Percentiles rank a stretch among this genome's conserved stretches.
phyloP scores from a whole-genome alignment of 331 rosid species.

The Malus hybrid region DNA sequence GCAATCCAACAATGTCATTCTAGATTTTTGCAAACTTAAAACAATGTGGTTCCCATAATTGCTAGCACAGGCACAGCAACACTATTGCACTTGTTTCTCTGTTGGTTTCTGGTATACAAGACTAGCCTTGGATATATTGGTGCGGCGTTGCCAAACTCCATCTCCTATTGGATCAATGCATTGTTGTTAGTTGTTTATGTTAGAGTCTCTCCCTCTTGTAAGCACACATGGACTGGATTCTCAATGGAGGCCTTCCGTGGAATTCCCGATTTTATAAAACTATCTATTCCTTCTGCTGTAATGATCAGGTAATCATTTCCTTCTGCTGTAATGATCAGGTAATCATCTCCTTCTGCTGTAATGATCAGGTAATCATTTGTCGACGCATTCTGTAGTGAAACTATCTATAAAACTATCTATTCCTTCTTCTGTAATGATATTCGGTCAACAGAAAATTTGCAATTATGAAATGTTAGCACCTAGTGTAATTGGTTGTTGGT shows the following conservation, averaged over 20 bases:
- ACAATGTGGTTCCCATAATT: constrained; percentile 27
- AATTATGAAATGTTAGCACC: background rate
- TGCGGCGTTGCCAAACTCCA: constrained; percentile 29
- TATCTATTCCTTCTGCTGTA: constrained; percentile 37
- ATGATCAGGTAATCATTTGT: no score
- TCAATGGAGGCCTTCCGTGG: constrained; percentile 32
- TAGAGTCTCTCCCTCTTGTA: constrained; percentile 30
- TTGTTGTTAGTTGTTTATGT: constrained; percentile 25
- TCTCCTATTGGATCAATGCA: constrained; percentile 31
- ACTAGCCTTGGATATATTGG: constrained; percentile 33
- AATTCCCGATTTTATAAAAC: constrained; percentile 21
- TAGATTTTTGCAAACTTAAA: constrained; percentile 27
- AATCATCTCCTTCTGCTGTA: no score
- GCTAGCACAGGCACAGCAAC: constrained; percentile 23
- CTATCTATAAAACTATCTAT: no score
- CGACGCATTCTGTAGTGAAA: no score
- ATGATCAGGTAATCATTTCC: constrained; percentile 8
- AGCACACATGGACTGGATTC: constrained; percentile 40
- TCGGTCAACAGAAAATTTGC: background rate
- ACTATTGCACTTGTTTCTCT: constrained; percentile 15
- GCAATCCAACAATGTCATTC: constrained; percentile 18
- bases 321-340: no score
- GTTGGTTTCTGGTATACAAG: constrained; percentile 29
- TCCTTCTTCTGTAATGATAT: background rate
- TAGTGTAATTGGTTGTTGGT: background rate